phyloP scores from a whole-genome alignment of 1,284 basidiomycete species.

The Vanrija humicola region DNA sequence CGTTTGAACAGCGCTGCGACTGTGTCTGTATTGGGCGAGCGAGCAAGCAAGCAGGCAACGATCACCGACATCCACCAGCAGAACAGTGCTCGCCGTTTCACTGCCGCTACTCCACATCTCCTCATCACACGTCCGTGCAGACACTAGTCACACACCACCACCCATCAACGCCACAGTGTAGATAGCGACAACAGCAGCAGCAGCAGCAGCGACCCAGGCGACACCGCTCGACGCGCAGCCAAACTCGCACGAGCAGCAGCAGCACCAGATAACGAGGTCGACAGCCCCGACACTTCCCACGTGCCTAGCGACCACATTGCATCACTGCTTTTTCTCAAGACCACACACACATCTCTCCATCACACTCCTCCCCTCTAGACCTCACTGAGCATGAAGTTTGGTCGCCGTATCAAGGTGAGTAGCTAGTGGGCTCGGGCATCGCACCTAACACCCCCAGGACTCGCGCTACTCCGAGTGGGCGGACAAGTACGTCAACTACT shows the following conservation, averaged over 20 bases:
- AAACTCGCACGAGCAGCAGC: too few species aligned
- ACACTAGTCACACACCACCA: too few species aligned
- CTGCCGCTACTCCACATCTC: too few species aligned
- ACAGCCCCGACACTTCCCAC: not conserved
- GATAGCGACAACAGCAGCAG: too few species aligned
- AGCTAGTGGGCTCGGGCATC: not conserved
- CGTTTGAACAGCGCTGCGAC: too few species aligned
- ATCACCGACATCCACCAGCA: not conserved
- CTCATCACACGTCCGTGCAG: too few species aligned
- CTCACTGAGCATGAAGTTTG: constrained; percentile 69
- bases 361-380: not conserved
- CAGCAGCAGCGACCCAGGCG: too few species aligned
- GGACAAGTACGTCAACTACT: constrained; percentile 85
- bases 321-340: not conserved
- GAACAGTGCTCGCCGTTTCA: too few species aligned
- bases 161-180: too few species aligned
- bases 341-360: not conserved
- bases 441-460: constrained; percentile 54
- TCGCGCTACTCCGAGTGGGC: constrained; percentile 86
- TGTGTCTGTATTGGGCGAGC: too few species aligned
- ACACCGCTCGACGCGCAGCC: too few species aligned
- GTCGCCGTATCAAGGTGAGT: constrained; percentile 75
- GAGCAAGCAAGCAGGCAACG: not conserved
- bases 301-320: not conserved
- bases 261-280: too few species aligned